Evolutionary conservation across 371 early-diverging fungal genomes (phyloP).

Genomic region (Batrachochytrium dendrobatidis): DNA sequence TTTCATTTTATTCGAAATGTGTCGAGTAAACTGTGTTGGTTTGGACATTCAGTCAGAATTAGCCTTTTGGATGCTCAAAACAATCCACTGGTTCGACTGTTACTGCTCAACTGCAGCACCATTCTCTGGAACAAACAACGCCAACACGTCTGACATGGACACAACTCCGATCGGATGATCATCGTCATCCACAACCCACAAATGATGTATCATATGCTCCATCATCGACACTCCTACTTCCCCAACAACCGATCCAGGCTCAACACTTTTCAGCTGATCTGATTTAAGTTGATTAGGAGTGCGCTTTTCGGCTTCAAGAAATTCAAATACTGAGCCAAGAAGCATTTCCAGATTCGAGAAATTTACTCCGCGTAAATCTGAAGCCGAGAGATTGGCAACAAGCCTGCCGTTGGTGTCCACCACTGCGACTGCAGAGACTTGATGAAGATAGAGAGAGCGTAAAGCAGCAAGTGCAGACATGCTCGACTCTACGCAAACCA

Average conservation of each 20-base stretch:
- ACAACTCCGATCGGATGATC: constrained; percentile 35
- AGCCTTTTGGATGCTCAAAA: too few relatives aligned
- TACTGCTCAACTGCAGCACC: too few relatives aligned
- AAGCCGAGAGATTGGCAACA: constrained; percentile 36
- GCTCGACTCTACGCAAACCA: constrained; percentile 24
- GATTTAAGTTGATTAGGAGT: constrained; percentile 22
- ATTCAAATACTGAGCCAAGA: constrained; percentile 26
- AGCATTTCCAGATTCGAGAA: constrained; percentile 22
- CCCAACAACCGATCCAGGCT: constrained; percentile 8
- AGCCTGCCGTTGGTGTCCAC: constrained; percentile 20
- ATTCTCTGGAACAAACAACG: background rate
- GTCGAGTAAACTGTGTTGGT: too few relatives aligned
- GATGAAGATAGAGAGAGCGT: constrained; percentile 26
- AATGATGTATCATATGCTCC: constrained; percentile 25
- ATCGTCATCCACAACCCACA: constrained; percentile 31
- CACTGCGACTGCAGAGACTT: constrained; percentile 33
- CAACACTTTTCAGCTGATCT: constrained; percentile 28
- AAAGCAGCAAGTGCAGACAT: constrained; percentile 28
- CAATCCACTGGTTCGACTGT: too few relatives aligned
- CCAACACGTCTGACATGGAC: constrained; percentile 26
- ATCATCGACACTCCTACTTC: constrained; percentile 20
- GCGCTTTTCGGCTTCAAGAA: constrained; percentile 26
- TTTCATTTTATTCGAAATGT: too few relatives aligned
- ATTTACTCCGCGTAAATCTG: constrained; percentile 38
- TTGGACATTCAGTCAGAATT: too few relatives aligned